These are phyloP conservation scores for Microstegium vimineum DNA, from an alignment of 176 grass and related monocot genomes.

Conservation along the genomic window DNA sequence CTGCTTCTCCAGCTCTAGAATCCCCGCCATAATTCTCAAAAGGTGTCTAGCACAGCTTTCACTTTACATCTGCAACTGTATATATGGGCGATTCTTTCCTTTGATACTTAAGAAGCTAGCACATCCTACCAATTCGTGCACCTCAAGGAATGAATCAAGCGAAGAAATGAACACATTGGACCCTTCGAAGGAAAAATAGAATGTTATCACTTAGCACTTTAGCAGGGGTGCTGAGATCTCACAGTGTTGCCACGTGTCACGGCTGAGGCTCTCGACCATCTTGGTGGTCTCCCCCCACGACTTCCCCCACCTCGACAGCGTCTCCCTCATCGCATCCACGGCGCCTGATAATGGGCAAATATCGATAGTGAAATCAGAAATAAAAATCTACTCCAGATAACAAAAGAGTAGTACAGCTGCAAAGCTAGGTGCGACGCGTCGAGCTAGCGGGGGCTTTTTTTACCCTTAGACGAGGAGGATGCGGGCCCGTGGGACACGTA, in stretches of 20 bases:
- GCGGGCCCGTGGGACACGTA: conserved; percentile 40
- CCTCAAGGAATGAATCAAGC: conserved; percentile 32
- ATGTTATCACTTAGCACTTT: not conserved
- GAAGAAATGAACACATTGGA: not conserved
- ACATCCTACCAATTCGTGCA: not conserved
- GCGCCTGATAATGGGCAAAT: conserved; percentile 29
- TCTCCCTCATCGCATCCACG: conserved; percentile 74
- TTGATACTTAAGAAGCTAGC: conserved; percentile 2
- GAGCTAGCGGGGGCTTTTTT: not conserved
- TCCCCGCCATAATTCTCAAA: not conserved
- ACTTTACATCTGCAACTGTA: conserved; percentile 27
- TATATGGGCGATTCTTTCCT: not conserved
- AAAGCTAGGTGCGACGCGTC: not conserved
- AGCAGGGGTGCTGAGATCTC: conserved; percentile 30
- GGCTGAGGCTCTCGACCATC: conserved; percentile 74
- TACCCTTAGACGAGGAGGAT: conserved; percentile 55
- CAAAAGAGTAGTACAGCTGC: not conserved
- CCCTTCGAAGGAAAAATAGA: not conserved
- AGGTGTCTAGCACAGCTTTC: conserved; percentile 5
- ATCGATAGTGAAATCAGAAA: conserved; percentile 21
- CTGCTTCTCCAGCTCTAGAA: not conserved
- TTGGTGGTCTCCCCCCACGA: conserved; percentile 64
- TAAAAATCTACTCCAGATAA: not conserved
- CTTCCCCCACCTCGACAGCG: conserved; percentile 72
- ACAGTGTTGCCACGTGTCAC: conserved; percentile 94